Conservation (phyloP, 768 basidiomycete genomes). For the Podaxis sp. region DNA sequence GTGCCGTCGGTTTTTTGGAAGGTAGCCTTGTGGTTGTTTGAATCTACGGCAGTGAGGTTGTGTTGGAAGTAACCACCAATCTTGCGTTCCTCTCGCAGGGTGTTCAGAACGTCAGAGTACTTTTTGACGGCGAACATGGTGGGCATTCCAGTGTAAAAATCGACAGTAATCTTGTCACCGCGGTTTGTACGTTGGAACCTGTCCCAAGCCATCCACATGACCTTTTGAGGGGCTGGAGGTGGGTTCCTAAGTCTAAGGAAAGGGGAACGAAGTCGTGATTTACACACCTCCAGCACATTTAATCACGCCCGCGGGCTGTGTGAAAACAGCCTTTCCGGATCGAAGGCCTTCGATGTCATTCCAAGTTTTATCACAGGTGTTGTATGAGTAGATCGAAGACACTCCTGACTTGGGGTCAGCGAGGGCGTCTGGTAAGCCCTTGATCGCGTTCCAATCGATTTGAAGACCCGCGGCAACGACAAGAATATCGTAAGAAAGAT, state of each 20-base stretch:
- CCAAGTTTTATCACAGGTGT: conserved; percentile 89
- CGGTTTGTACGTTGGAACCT: conserved; percentile 61
- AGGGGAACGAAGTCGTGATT: not conserved
- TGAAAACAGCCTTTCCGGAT: conserved; percentile 85
- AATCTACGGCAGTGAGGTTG: conserved; percentile 76
- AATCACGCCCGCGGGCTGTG: conserved; percentile 87
- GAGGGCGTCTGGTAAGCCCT: conserved; percentile 72
- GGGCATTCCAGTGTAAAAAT: conserved; percentile 90
- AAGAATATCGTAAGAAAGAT: conserved; percentile 76
- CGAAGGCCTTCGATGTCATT: conserved; percentile 71
- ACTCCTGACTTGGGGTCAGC: conserved; percentile 76
- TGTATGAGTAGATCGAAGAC: conserved; percentile 88
- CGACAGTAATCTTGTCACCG: conserved; percentile 50
- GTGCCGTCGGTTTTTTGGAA: conserved; percentile 79
- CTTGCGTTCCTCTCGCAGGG: conserved; percentile 71
- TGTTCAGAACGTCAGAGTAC: conserved; percentile 84
- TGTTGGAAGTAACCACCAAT: conserved; percentile 79
- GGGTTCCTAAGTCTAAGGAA: not conserved
- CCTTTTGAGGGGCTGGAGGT: conserved; percentile 73
- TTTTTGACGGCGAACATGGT: conserved; percentile 97
- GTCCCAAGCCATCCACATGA: conserved; percentile 98
- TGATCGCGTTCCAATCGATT: conserved; percentile 75
- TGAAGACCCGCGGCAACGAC: conserved; percentile 89
- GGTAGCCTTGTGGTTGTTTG: conserved; percentile 67
- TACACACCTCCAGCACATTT: conserved; percentile 86